Conservation (phyloP, 768 basidiomycete species). For the Sutorius australiensis region DNA sequence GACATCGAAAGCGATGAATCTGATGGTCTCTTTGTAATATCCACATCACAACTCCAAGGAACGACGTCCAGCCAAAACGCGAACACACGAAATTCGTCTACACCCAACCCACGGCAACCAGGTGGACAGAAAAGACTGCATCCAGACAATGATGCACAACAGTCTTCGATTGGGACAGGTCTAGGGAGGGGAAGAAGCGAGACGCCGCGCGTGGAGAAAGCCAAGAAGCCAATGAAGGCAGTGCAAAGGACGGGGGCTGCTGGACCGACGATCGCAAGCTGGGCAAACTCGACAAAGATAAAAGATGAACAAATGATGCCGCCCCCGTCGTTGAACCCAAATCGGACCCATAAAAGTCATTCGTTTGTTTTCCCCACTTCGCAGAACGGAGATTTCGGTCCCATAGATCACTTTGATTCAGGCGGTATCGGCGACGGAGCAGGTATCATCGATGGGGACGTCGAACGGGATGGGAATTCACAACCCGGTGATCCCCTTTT, state of each 20-base stretch:
- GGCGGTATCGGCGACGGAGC: not conserved
- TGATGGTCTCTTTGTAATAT: constrained; percentile 71
- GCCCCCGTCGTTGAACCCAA: constrained; percentile 31
- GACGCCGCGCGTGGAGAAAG: constrained; percentile 45
- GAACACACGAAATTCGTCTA: constrained; percentile 13
- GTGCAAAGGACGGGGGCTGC: constrained; percentile 30
- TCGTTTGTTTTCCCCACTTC: constrained; percentile 12
- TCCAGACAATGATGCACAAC: constrained; percentile 21
- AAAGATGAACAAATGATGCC: constrained; percentile 37
- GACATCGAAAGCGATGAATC: constrained; percentile 66
- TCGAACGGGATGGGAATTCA: constrained; percentile 4
- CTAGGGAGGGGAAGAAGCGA: constrained; percentile 26
- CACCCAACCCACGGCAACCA: constrained; percentile 11
- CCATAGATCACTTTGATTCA: constrained; percentile 6
- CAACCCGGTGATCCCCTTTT: constrained; percentile 18
- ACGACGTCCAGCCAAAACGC: constrained; percentile 14
- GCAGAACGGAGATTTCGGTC: constrained; percentile 17
- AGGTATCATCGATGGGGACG: not conserved
- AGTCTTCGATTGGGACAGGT: constrained; percentile 28
- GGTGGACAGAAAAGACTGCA: constrained; percentile 22
- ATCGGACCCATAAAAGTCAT: constrained; percentile 10
- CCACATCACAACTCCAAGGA: constrained; percentile 61
- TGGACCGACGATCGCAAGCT: constrained; percentile 6
- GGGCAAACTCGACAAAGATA: constrained; percentile 12
- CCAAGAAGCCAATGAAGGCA: constrained; percentile 36